Percentiles rank a stretch among this genome's conserved stretches.
phyloP scores from a whole-genome alignment of 2,329 filamentous ascomycete species.

The Tolypocladium tropicale region DNA sequence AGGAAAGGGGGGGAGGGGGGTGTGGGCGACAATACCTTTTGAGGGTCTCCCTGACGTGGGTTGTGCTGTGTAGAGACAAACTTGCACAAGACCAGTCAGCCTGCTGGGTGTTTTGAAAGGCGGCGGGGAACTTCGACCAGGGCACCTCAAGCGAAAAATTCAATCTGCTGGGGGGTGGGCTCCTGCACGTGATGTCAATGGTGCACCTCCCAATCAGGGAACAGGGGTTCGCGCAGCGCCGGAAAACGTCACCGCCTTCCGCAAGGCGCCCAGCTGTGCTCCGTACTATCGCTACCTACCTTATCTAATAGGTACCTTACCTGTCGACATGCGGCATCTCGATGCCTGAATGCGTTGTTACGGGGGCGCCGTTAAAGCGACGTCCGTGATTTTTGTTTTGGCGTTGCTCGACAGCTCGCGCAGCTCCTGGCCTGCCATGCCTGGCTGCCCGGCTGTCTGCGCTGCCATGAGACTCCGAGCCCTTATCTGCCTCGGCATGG shows the following conservation, averaged over 20 bases:
- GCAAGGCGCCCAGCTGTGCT: not conserved
- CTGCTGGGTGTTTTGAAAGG: constrained; percentile 30
- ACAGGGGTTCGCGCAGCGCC: not conserved
- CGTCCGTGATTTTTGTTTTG: not conserved
- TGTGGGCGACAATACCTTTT: constrained; percentile 8
- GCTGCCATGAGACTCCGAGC: too few relatives aligned
- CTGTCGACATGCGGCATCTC: too few relatives aligned
- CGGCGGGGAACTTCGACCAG: constrained; percentile 29
- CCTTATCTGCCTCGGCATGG: too few relatives aligned
- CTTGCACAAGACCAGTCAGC: constrained; percentile 20
- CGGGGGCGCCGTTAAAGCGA: not conserved
- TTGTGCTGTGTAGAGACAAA: constrained; percentile 23
- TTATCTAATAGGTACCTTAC: too few relatives aligned
- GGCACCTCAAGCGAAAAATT: constrained; percentile 32
- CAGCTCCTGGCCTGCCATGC: not conserved
- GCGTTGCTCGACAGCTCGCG: not conserved
- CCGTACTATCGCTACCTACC: too few relatives aligned
- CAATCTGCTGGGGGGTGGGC: constrained; percentile 22
- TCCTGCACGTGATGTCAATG: constrained; percentile 23
- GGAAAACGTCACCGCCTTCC: constrained; percentile 1
- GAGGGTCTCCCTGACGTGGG: constrained; percentile 15
- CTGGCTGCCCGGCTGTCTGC: not conserved
- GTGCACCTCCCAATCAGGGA: constrained; percentile 4
- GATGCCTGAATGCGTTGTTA: not conserved
- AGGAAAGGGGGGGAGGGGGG: constrained; percentile 9